Percentiles rank a stretch among this genome's conserved stretches.
phyloP scores from a whole-genome alignment of 148 eudicot genomes.

The Fagopyrum tataricum region DNA sequence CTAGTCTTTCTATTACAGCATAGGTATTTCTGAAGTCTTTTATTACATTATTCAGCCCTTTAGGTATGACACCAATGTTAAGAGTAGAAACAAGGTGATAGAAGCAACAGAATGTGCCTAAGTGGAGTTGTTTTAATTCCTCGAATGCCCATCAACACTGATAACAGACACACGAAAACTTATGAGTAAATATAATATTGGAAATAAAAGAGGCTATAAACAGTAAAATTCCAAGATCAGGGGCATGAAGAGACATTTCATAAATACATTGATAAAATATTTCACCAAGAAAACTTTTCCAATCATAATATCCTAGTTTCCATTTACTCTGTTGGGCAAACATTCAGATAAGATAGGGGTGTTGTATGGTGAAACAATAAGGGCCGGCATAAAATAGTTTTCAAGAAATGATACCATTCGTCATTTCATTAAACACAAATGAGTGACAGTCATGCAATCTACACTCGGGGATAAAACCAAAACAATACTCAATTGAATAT shows the following conservation, averaged over 20 bases:
- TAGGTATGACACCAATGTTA: neutral
- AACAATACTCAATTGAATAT: neutral
- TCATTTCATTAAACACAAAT: neutral
- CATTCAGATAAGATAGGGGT: neutral
- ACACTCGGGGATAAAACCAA: neutral
- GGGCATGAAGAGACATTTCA: neutral
- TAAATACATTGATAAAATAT: neutral
- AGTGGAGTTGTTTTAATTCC: neutral
- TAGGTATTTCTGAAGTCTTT: too few species aligned
- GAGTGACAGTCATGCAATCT: neutral
- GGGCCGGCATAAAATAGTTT: neutral
- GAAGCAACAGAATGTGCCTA: neutral
- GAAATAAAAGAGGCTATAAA: neutral
- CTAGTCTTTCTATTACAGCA: too few species aligned
- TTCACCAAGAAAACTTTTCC: neutral
- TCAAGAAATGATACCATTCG: neutral
- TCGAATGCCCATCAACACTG: neutral
- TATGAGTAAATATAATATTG: neutral
- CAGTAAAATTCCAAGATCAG: neutral
- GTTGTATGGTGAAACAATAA: neutral
- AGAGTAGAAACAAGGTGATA: neutral
- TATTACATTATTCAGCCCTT: neutral
- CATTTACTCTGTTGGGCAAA: neutral
- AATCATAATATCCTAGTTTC: neutral
- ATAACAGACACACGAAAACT: neutral